phyloP scores from a whole-genome alignment of 768 basidiomycete species.

The Mycena amicta region DNA sequence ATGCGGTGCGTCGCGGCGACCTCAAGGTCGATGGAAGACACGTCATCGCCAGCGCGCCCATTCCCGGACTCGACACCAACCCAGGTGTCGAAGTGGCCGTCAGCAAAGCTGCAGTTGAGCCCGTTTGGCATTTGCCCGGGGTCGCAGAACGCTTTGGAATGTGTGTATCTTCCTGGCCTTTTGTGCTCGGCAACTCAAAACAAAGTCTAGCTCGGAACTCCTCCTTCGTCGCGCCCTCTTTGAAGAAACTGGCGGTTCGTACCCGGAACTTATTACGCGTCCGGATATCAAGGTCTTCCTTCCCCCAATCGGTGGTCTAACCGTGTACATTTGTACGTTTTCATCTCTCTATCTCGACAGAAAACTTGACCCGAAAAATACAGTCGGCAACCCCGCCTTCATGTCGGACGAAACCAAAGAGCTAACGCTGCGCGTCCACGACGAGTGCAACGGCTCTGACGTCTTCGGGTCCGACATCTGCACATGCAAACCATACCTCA shows the following conservation, averaged over 20 bases:
- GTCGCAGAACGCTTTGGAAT: conserved; percentile 94
- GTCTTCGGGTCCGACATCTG: conserved; percentile 95
- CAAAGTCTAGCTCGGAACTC: conserved; percentile 73
- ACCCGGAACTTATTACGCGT: conserved; percentile 92
- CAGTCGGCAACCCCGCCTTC: conserved; percentile 84
- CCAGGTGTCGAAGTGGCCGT: conserved; percentile 86
- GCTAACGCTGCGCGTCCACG: conserved; percentile 87
- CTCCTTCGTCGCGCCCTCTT: conserved; percentile 89
- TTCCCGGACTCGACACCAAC: conserved; percentile 67
- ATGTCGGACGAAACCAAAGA: conserved; percentile 77
- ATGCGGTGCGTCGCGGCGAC: conserved; percentile 70
- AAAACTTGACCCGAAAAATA: too few species aligned
- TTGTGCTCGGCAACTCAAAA: not conserved
- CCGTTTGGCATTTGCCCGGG: conserved; percentile 94
- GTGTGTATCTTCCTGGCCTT: conserved; percentile 44
- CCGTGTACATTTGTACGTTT: conserved; percentile 84
- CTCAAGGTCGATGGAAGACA: conserved; percentile 81
- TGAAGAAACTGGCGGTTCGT: conserved; percentile 96
- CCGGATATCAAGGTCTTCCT: conserved; percentile 96
- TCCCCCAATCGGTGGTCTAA: conserved; percentile 89
- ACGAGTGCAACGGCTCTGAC: conserved; percentile 96
- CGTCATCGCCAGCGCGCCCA: conserved; percentile 67
- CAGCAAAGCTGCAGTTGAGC: conserved; percentile 95
- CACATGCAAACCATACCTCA: conserved; percentile 91
- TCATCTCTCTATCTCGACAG: too few species aligned